phyloP scores from a whole-genome alignment of 2,329 filamentous ascomycete species.

The Talaromyces sp. region DNA sequence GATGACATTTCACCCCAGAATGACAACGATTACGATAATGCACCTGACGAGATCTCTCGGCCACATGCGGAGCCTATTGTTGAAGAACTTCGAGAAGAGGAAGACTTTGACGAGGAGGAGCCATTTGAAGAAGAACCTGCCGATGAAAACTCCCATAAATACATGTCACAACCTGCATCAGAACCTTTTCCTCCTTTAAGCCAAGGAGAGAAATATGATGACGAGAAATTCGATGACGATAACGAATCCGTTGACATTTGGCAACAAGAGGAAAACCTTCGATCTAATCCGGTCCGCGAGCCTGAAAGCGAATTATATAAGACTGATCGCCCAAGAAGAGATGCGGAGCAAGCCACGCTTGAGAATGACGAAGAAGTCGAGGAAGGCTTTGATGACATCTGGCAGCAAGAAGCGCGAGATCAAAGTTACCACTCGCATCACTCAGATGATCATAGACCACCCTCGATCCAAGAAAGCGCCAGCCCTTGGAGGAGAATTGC shows the following conservation, averaged over 20 bases:
- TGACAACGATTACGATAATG: conserved; percentile 15
- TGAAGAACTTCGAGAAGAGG: background rate
- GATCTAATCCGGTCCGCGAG: background rate
- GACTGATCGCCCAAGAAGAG: conserved; percentile 5
- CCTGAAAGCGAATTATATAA: conserved; percentile 5
- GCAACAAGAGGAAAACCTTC: conserved; percentile 8
- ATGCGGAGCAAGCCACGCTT: conserved; percentile 17
- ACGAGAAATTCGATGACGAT: conserved; percentile 7
- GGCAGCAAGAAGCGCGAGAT: conserved; percentile 50
- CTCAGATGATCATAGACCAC: conserved; percentile 24
- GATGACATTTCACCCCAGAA: conserved; percentile 31
- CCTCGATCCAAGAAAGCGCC: conserved; percentile 26
- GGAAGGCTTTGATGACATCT: conserved; percentile 50
- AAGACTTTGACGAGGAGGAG: background rate
- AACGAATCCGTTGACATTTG: conserved; percentile 19
- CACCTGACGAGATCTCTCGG: conserved; percentile 1
- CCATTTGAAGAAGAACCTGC: conserved; percentile 2
- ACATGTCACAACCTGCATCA: background rate
- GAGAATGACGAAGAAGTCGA: conserved; percentile 27
- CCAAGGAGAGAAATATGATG: background rate
- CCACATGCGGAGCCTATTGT: conserved; percentile 1
- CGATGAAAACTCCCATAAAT: conserved; percentile 9
- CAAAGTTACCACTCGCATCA: conserved; percentile 35
- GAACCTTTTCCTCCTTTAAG: background rate
- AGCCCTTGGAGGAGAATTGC: conserved; percentile 36